Percentiles rank a stretch among this genome's conserved stretches.
These are phyloP conservation scores for Arbutus unedo DNA, from an alignment of 148 eudicot species.

Conservation along the genomic window DNA sequence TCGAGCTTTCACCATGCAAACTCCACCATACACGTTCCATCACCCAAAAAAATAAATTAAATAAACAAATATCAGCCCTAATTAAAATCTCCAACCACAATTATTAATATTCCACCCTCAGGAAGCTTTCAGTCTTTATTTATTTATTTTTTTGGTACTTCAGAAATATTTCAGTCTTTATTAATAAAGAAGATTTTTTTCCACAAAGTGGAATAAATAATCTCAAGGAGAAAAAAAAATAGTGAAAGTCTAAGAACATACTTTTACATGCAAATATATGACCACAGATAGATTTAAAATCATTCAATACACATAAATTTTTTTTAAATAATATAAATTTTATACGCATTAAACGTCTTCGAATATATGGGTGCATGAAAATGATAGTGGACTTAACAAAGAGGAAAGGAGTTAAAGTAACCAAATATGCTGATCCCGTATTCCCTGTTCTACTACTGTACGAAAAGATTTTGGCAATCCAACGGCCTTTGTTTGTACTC, in stretches of 20 bases:
- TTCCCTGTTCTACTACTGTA: background rate
- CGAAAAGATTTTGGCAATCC: conserved; percentile 15
- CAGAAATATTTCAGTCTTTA: background rate
- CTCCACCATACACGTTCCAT: conserved; percentile 31
- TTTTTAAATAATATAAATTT: too few species aligned
- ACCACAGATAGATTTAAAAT: too few species aligned
- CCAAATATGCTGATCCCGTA: background rate
- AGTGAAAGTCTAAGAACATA: too few species aligned
- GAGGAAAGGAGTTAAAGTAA: background rate
- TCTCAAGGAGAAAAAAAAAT: background rate
- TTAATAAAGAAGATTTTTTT: background rate
- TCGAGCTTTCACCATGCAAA: conserved; percentile 33
- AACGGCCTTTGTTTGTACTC: conserved; percentile 10
- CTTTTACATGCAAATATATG: too few species aligned
- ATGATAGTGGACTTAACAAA: too few species aligned
- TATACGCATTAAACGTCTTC: too few species aligned
- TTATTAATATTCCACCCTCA: background rate
- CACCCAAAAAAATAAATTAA: background rate
- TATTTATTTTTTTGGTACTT: too few species aligned
- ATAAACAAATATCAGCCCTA: conserved; percentile 1
- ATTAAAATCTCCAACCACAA: background rate
- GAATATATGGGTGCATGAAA: background rate
- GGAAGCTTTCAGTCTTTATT: background rate
- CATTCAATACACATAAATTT: too few species aligned
- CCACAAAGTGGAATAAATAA: background rate